These are phyloP conservation scores for Thuja plicata DNA, from an alignment of 83 land plant species.

Conservation along the genomic window DNA sequence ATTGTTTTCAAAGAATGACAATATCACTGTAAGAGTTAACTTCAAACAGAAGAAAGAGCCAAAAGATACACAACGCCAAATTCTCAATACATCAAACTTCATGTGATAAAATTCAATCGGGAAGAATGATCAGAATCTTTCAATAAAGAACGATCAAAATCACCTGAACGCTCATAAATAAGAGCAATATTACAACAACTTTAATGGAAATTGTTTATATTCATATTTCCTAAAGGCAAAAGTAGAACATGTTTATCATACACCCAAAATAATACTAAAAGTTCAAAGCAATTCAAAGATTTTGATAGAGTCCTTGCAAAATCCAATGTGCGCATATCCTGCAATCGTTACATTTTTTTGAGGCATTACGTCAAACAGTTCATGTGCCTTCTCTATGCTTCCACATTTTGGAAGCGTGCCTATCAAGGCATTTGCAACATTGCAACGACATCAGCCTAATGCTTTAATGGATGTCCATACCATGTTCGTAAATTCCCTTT, in stretches of 20 bases:
- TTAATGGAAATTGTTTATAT: neutral
- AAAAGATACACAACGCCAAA: neutral
- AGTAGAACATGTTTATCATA: neutral
- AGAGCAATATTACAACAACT: neutral
- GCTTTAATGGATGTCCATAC: too few relatives aligned
- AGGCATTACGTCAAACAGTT: too few relatives aligned
- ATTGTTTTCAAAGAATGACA: neutral
- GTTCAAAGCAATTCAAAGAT: neutral
- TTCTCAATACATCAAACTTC: neutral
- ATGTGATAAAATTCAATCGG: neutral
- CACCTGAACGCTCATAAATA: neutral
- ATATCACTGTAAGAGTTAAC: neutral
- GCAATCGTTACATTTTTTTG: too few relatives aligned
- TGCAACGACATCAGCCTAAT: too few relatives aligned
- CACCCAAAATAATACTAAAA: neutral
- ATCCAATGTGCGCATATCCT: too few relatives aligned
- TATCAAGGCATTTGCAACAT: too few relatives aligned
- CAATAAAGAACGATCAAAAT: neutral
- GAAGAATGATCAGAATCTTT: too few relatives aligned
- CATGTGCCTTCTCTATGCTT: too few relatives aligned
- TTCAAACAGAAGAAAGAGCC: neutral
- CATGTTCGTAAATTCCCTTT: too few relatives aligned
- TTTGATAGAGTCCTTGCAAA: too few relatives aligned
- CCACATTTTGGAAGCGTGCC: too few relatives aligned
- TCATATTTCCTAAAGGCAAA: neutral